A percentile compares a stretch with the other conserved stretches of the same genome.
phyloP scores from a whole-genome alignment of 805 yeast genomes.

The Myxozyma mucilagina region DNA sequence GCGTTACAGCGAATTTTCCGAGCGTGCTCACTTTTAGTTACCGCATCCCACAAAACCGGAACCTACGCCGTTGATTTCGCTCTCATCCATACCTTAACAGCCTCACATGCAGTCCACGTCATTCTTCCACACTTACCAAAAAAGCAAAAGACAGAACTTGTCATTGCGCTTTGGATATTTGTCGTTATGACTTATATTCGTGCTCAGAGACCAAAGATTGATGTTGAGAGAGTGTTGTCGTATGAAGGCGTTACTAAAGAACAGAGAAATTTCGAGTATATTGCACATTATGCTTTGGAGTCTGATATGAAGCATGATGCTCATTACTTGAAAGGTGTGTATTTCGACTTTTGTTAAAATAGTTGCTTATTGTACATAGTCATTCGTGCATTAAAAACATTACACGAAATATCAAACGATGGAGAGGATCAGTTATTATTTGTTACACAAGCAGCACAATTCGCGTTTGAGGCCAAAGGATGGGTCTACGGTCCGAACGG shows the following conservation, averaged over 20 bases:
- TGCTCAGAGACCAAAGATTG: constrained; percentile 15
- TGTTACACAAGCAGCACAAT: constrained; percentile 11
- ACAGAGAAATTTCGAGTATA: constrained; percentile 23
- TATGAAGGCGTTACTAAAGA: constrained; percentile 17
- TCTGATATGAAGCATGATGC: constrained; percentile 18
- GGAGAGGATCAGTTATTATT: constrained; percentile 3
- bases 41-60: constrained; percentile 32
- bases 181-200: constrained; percentile 23
- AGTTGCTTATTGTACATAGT: constrained; percentile 2
- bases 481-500: constrained; percentile 3
- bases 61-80: constrained; percentile 36
- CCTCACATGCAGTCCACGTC: constrained; percentile 34
- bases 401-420: constrained; percentile 2
- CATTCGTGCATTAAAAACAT: constrained; percentile 20
- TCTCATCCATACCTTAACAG: constrained; percentile 38
- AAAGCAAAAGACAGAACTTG: constrained; percentile 10
- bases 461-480: constrained; percentile 12
- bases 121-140: constrained; percentile 17
- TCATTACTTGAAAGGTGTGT: constrained; percentile 31
- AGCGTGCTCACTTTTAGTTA: constrained; percentile 31
- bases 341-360: not conserved
- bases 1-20: constrained; percentile 29
- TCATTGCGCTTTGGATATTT: constrained; percentile 27
- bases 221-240: not conserved
- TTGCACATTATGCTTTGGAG: constrained; percentile 21